phyloP scores from a whole-genome alignment of 768 basidiomycete species.

The Pulveroboletus frians region DNA sequence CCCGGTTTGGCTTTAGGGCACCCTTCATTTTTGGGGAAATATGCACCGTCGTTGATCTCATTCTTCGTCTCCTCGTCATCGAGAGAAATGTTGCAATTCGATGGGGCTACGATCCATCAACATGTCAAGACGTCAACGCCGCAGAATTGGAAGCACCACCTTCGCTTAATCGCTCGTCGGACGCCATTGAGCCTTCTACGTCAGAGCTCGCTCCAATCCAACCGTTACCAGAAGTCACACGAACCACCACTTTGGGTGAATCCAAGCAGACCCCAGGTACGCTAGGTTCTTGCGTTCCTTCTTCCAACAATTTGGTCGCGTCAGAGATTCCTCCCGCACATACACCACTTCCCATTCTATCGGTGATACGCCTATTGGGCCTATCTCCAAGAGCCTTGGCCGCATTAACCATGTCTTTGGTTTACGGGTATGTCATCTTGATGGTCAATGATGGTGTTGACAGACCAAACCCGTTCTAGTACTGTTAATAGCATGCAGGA shows the following conservation, averaged over 20 bases:
- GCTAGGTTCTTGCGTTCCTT: neutral
- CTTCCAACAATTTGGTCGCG: neutral
- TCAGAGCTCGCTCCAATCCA: neutral
- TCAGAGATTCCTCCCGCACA: slow-evolving; percentile 13
- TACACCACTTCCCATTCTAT: slow-evolving; percentile 34
- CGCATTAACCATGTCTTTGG: slow-evolving; percentile 41
- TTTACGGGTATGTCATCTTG: slow-evolving; percentile 46
- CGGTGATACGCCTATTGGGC: slow-evolving; percentile 38
- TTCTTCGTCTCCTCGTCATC: slow-evolving; percentile 51
- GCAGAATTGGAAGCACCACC: slow-evolving; percentile 8
- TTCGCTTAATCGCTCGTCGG: neutral
- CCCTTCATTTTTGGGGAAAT: slow-evolving; percentile 54
- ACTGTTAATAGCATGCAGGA: slow-evolving; percentile 47
- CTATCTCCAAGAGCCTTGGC: slow-evolving; percentile 47
- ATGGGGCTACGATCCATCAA: slow-evolving; percentile 44
- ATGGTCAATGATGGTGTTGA: neutral
- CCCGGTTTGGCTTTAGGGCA: slow-evolving; percentile 52
- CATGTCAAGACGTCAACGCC: slow-evolving; percentile 6
- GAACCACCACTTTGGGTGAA: neutral
- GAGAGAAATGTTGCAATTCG: slow-evolving; percentile 47
- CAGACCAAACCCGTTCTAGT: slow-evolving; percentile 26
- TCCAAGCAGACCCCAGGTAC: neutral
- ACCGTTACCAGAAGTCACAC: neutral
- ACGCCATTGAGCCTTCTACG: neutral
- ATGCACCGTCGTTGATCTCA: slow-evolving; percentile 44